Evolutionary conservation across 768 basidiomycete species (phyloP).

Genomic region (Mycena leptocephala): DNA sequence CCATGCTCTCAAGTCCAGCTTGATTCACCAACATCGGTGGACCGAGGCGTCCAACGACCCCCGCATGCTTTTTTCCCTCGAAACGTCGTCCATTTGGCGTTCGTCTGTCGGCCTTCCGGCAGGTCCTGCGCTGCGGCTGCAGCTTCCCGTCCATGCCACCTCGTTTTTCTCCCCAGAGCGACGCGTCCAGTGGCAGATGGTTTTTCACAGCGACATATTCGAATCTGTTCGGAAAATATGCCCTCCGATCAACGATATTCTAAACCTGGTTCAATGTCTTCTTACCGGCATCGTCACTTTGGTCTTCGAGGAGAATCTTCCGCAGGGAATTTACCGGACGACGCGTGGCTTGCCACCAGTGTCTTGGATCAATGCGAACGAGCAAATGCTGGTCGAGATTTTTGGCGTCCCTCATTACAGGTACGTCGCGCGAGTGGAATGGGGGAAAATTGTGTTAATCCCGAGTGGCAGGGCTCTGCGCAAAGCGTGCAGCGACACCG

Average conservation of each 20-base stretch:
- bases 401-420: conserved; percentile 84
- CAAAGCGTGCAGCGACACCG: conserved; percentile 80
- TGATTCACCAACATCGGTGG: conserved; percentile 83
- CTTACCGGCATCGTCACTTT: conserved; percentile 82
- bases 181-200: conserved; percentile 92
- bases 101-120: conserved; percentile 84
- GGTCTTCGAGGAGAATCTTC: conserved; percentile 83
- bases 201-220: conserved; percentile 86
- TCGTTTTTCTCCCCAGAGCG: conserved; percentile 91
- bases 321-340: conserved; percentile 80
- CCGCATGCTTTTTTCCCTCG: conserved; percentile 86
- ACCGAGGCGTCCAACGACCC: conserved; percentile 73
- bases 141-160: conserved; percentile 84
- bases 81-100: conserved; percentile 85
- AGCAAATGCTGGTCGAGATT: conserved; percentile 77
- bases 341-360: conserved; percentile 84
- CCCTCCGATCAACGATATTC: conserved; percentile 79
- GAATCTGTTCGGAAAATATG: conserved; percentile 79
- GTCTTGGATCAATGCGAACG: conserved; percentile 84
- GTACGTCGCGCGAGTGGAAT: conserved; percentile 2
- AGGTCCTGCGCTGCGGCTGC: conserved; percentile 80
- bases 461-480: conserved; percentile 62
- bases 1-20: conserved; percentile 70
- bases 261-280: conserved; percentile 80
- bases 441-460: background rate